Evolutionary conservation across 1,284 basidiomycete genomes (phyloP), one percentile per base, ranked within the genome.

Genomic region (Rhodotorula sp.): DNA sequence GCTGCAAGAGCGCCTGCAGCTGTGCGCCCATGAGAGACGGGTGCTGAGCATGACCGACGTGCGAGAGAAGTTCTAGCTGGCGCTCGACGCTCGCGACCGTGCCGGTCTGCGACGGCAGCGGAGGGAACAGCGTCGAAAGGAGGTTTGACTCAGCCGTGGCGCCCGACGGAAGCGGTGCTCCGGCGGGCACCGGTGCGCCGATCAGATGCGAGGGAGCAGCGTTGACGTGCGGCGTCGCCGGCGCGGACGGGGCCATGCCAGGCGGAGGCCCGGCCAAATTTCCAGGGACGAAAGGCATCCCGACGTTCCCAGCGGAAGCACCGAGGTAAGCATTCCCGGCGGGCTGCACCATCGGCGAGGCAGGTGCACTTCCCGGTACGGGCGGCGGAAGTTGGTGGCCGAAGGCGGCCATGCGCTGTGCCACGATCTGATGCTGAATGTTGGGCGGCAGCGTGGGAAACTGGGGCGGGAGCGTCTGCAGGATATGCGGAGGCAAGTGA

Each of bases 381-480:
- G 61, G 26, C 51, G 66, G 57, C 78, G 80, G 44, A 73, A 79
- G 68, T 74, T 77, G 60, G 8, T 54, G 71, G 73, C 66, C 65
- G 60, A 57, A 42, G 26, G 58, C 49, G 60, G 30, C 60, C 49
- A 22, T 64, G 58, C 10, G 64, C 48, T 60, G 55, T 6, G 37
- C 57, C 48, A 44, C 29, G 53, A 60, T 33, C 55, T 69, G 67
- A n/a, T 55, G 42, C 60, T 68, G 60, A 49, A 62, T 37, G 15
- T 58, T 57, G 12, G 64, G 64, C 46, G 64, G 64, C 48, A 65
- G 46, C 14, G 30, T 29, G 24, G 37, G 58, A 51, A 57, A 29
- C 44, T 60, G 57, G 7, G 68, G 59, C 30, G 68, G 62, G 26
- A 46, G 54, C 30, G 60, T 67, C 51, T 53, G 44, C 24, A 61